Evolutionary conservation across 345 rosid species (phyloP).

Genomic region (Reutealis trisperma): DNA sequence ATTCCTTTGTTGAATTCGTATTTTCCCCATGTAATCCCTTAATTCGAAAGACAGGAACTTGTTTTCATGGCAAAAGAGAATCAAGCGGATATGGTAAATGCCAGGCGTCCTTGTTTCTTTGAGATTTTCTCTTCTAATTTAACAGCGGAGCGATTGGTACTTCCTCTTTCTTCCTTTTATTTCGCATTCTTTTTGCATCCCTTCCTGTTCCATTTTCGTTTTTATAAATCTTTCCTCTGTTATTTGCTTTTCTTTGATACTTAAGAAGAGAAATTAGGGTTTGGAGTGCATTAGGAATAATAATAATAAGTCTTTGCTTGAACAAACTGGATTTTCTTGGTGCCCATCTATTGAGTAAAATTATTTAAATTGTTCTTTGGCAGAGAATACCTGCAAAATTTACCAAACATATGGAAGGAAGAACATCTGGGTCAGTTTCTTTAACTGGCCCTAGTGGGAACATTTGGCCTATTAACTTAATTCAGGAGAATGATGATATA

Average conservation of each 20-base stretch:
- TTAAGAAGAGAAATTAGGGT: background rate
- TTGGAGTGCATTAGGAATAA: background rate
- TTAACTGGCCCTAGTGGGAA: conserved; percentile 59
- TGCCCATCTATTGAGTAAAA: background rate
- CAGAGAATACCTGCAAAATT: conserved; percentile 55
- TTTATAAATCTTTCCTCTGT: background rate
- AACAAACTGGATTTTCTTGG: background rate
- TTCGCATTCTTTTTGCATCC: background rate
- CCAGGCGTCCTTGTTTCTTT: conserved; percentile 45
- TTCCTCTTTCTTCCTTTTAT: conserved; percentile 7
- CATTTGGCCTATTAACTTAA: conserved; percentile 45
- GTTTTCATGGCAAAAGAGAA: background rate
- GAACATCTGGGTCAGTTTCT: conserved; percentile 39
- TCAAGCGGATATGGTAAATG: conserved; percentile 24
- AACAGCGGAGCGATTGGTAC: conserved; percentile 44
- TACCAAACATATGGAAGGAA: conserved; percentile 42
- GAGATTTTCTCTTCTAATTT: conserved; percentile 42
- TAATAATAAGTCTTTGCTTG: background rate
- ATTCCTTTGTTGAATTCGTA: background rate
- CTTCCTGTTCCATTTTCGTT: background rate
- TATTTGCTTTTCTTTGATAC: background rate
- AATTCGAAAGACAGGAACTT: background rate
- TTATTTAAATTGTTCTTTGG: background rate
- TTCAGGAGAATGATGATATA: conserved; percentile 30
- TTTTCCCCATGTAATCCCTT: background rate